A percentile compares a stretch with the other conserved stretches of the same genome.
Conservation (phyloP, 78 protist species). For the Dictyostelium intermedium region DNA sequence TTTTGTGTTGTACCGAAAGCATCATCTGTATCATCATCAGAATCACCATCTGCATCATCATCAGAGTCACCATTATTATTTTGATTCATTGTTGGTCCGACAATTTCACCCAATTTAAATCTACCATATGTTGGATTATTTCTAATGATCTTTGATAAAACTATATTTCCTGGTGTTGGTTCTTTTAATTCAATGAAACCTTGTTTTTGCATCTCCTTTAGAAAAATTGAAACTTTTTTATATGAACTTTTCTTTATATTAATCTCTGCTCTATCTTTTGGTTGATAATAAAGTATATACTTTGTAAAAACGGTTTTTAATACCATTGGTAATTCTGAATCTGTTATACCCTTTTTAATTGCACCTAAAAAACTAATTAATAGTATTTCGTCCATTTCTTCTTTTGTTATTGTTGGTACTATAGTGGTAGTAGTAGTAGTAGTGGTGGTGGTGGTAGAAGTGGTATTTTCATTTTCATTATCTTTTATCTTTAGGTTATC, state of each 20-base stretch:
- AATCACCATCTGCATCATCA: background rate
- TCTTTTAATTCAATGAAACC: slow-evolving; percentile 19
- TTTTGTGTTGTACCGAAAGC: background rate
- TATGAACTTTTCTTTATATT: slow-evolving; percentile 42
- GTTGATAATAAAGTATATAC: slow-evolving; percentile 60
- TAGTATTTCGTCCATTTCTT: slow-evolving; percentile 51
- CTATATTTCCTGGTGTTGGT: slow-evolving; percentile 52
- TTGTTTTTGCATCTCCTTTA: slow-evolving; percentile 40
- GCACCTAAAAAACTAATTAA: slow-evolving; percentile 59
- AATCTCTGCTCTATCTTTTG: background rate
- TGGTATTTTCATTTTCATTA: background rate
- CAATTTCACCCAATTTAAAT: slow-evolving; percentile 23
- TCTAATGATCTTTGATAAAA: slow-evolving; percentile 35
- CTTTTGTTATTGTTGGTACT: background rate
- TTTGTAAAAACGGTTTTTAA: slow-evolving; percentile 52
- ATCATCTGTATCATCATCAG: background rate
- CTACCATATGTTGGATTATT: background rate
- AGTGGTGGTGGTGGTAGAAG: slow-evolving; percentile 19
- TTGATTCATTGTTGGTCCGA: background rate
- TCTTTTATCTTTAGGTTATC: background rate
- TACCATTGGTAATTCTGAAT: slow-evolving; percentile 51
- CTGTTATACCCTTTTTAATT: slow-evolving; percentile 45
- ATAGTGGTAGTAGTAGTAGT: background rate
- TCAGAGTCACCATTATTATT: background rate
- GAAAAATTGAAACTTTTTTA: slow-evolving; percentile 29